These are phyloP conservation scores for Jatropha podagrica DNA, from an alignment of 441 rosid species.

Conservation along the genomic window DNA sequence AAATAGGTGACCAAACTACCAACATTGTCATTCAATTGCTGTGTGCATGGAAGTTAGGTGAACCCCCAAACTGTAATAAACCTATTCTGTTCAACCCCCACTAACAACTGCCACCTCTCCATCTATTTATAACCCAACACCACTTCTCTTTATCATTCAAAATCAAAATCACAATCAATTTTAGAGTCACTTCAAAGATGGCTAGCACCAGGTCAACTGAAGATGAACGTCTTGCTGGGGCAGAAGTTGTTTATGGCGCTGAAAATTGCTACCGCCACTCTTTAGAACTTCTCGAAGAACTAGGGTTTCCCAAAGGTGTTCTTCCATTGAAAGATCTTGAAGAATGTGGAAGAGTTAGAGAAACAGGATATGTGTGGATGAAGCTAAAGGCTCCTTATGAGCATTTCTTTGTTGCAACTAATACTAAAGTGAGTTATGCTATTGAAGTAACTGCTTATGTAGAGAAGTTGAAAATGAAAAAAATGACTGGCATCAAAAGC, in stretches of 20 bases:
- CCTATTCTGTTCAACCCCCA: slow-evolving; percentile 26
- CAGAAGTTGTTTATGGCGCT: slow-evolving; percentile 67
- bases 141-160: neutral
- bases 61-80: slow-evolving; percentile 7
- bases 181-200: slow-evolving; percentile 32
- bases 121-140: slow-evolving; percentile 4
- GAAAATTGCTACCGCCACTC: slow-evolving; percentile 68
- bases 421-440: slow-evolving; percentile 62
- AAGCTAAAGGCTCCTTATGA: slow-evolving; percentile 72
- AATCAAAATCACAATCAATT: neutral
- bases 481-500: slow-evolving; percentile 90
- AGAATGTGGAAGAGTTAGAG: slow-evolving; percentile 83
- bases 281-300: slow-evolving; percentile 67
- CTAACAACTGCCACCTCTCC: neutral
- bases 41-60: slow-evolving; percentile 14
- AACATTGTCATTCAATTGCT: neutral
- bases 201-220: slow-evolving; percentile 28
- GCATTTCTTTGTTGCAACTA: slow-evolving; percentile 67
- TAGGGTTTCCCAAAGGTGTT: slow-evolving; percentile 92
- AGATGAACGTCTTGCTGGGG: slow-evolving; percentile 52
- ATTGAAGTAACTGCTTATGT: slow-evolving; percentile 77
- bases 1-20: slow-evolving; percentile 7
- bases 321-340: slow-evolving; percentile 75
- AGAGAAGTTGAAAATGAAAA: slow-evolving; percentile 84
- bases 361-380: slow-evolving; percentile 97